Conservation (phyloP, 768 basidiomycete genomes). For the Macrocybe gigantea region DNA sequence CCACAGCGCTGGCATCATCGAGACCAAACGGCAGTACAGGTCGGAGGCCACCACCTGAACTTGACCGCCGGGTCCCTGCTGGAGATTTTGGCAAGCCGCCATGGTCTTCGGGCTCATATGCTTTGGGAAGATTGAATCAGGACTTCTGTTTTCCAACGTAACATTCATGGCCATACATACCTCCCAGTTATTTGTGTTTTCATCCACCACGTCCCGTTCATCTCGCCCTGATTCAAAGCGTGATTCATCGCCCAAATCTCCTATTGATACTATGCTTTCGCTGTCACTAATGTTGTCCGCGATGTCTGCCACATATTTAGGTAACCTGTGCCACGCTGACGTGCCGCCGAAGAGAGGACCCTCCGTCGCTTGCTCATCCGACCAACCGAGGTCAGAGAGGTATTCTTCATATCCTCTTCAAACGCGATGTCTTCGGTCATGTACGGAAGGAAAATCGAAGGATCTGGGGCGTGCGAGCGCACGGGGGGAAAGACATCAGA, state of each 20-base stretch:
- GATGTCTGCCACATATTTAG: constrained; percentile 70
- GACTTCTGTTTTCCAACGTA: not conserved
- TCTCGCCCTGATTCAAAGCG: constrained; percentile 58
- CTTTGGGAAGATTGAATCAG: constrained; percentile 31
- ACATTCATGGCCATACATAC: constrained; percentile 28
- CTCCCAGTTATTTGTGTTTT: constrained; percentile 96
- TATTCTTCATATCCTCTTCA: constrained; percentile 96
- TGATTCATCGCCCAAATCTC: constrained; percentile 79
- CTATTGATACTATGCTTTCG: constrained; percentile 88
- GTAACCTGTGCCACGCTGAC: constrained; percentile 82
- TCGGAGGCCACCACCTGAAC: constrained; percentile 77
- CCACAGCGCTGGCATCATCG: constrained; percentile 71
- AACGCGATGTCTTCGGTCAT: constrained; percentile 92
- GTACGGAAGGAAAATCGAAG: constrained; percentile 82
- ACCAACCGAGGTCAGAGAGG: constrained; percentile 79
- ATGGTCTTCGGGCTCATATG: constrained; percentile 97
- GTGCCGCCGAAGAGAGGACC: constrained; percentile 34
- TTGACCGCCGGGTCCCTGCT: constrained; percentile 73
- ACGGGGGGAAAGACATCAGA: constrained; percentile 94
- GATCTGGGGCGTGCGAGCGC: constrained; percentile 80
- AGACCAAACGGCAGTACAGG: constrained; percentile 73
- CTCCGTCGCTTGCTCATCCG: constrained; percentile 46
- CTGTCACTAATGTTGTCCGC: constrained; percentile 90
- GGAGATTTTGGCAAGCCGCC: constrained; percentile 91
- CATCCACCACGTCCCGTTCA: constrained; percentile 60